Evolutionary conservation across 306 rosid species (phyloP).

Genomic region (barrel medic (Medicago truncatula)): DNA sequence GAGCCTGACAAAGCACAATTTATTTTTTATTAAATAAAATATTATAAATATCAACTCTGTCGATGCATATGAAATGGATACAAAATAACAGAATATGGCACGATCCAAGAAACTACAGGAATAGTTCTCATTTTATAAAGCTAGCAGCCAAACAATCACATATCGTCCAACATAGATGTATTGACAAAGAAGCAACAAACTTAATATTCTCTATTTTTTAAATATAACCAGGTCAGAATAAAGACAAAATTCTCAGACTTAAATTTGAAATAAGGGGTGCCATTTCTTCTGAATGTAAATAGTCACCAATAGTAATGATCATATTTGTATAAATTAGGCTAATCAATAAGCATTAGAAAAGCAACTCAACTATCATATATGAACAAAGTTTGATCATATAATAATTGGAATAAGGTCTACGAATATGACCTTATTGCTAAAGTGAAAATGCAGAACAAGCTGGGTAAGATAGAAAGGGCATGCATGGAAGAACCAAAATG

Average conservation of each 20-base stretch:
- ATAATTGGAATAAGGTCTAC: background rate
- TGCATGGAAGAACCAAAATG: slow-evolving; percentile 34
- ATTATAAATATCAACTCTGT: background rate
- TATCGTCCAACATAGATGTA: slow-evolving; percentile 22
- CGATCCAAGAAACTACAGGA: slow-evolving; percentile 30
- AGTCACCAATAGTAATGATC: background rate
- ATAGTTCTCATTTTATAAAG: slow-evolving; percentile 6
- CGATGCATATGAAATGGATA: background rate
- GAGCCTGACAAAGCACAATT: slow-evolving; percentile 53
- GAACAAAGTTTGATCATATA: background rate
- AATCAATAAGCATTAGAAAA: slow-evolving; percentile 27
- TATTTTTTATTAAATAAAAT: background rate
- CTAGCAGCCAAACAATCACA: slow-evolving; percentile 1
- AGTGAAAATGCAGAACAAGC: slow-evolving; percentile 24
- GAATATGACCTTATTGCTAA: slow-evolving; percentile 7
- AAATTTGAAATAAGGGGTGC: background rate
- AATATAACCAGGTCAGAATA: slow-evolving; percentile 26
- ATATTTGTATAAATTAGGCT: background rate
- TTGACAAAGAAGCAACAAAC: slow-evolving; percentile 11
- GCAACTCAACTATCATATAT: slow-evolving; percentile 22
- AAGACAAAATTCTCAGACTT: background rate
- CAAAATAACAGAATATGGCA: background rate
- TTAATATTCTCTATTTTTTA: slow-evolving; percentile 13
- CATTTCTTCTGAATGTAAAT: slow-evolving; percentile 24
- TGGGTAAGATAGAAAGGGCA: slow-evolving; percentile 10